Evolutionary conservation across 2,329 filamentous ascomycete species (phyloP), one percentile per base, ranked within the genome.

Genomic region (Stemphylium lycopersici): DNA sequence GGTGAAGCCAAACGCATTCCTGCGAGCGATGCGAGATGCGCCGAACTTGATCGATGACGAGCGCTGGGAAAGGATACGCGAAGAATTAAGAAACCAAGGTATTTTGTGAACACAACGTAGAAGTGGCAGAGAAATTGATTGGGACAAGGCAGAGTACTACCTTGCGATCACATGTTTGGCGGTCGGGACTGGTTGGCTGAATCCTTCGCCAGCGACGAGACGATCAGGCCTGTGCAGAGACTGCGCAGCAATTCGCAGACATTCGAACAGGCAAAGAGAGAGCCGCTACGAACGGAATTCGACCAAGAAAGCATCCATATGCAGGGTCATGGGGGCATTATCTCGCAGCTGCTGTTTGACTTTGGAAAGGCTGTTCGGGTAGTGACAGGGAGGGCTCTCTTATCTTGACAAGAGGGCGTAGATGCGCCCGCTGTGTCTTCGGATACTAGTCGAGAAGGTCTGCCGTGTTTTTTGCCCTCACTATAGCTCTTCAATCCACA

Each of bases 11-110:
- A 37, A 34, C 32, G 5, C 48, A 4, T 10, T 45, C n/a, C 32
- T 45, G n/a, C 40, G 11, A 12, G 12, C 33, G 1, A 20, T 44
- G 24, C 50, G 43, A 15, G 18, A 47, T 38, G 33, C 15, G 13
- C 41, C 41, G 4, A 47, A 29, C 16, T 43, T 55, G 48, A 59
- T 59, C 12, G 50, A 59, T 7, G 56, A 55, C 22, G 51, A 55
- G 10, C 42, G 48, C 18, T 58, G 59, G 56, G 47, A 39, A 3
- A 6, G 48, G 2, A 41, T 49, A 18, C 48, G 42, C 18, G 49
- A 12, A 8, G 37, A 33, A 11, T 11, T 52, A 16, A 43, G 50
- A 24, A 33, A 20, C 3, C 32, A 39, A 45, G 56, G 53, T 55
- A 44, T 32, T 36, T n/a, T 3, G 13, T 10, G 13, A 45, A 2